Evolutionary conservation across 805 yeast species (phyloP), one percentile per base, ranked within the genome.

Genomic region (Suhomyces kilbournensis): DNA sequence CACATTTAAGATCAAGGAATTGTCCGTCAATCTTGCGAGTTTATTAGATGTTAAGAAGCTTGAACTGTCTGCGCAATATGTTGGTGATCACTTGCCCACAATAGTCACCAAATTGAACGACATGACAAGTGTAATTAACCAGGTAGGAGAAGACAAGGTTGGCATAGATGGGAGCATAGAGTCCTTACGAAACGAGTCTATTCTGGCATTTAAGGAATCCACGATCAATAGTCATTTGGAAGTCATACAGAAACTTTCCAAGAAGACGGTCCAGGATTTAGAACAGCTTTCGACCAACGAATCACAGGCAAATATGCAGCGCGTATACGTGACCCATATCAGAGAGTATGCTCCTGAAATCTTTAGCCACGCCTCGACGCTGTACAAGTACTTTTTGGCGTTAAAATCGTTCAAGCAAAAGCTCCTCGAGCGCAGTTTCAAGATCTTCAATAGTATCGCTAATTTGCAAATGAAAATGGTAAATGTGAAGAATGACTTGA

Each of bases 161-260:
- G 52, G 47, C 0, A 67, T 83, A 5, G 78, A 77, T 19, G 60
- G 61, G 32, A 70, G 69, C 10, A 75, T 81, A 32, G 82, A 79
- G 51, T 14, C 51, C 1, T 68, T 76, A 40, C 68, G 80, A 34
- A 62, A 70, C 10, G 76, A 75, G 26, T 74, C 80, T 1, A 61
- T 63, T 9, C 42, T 47, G 12, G 52, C 49, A 57, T 70, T 65
- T 61, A 68, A 58, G 54, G 61, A 56, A 43, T 48, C 56, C 44
- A 62, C 57, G 25, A 15, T 39, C 9, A 32, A 44, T 17, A 12
- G 32, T 6, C 49, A 20, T 25, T 43, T 52, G 47, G 53, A 46
- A 12, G 39, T 22, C 22, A 55, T 59, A 28, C 38, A 64, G 6
- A 17, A 47, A 2, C n/a, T 52, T 3, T 25, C 40, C 14, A 28